Conservation (phyloP, 768 basidiomycete species). For the Lactarius pseudohatsudake region DNA sequence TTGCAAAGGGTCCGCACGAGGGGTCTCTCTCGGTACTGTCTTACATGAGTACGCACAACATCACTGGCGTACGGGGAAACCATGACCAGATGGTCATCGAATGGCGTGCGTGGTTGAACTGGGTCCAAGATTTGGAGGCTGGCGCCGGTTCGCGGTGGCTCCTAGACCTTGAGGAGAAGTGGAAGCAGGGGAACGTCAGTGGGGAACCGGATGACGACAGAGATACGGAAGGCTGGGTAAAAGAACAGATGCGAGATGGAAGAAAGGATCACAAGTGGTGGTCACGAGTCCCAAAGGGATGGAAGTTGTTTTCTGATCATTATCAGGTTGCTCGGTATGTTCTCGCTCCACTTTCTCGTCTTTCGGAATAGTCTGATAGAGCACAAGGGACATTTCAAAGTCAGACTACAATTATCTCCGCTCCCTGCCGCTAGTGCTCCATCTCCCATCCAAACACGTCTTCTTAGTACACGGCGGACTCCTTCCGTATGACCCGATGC, state of each 20-base stretch:
- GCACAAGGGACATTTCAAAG: constrained; percentile 51
- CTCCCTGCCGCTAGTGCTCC: constrained; percentile 69
- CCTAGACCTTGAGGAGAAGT: constrained; percentile 44
- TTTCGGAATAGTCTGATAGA: constrained; percentile 12
- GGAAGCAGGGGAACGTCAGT: constrained; percentile 37
- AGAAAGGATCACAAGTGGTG: constrained; percentile 34
- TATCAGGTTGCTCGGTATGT: constrained; percentile 67
- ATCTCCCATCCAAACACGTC: constrained; percentile 72
- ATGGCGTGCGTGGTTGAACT: constrained; percentile 85
- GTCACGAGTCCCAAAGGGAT: constrained; percentile 45
- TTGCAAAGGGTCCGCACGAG: constrained; percentile 63
- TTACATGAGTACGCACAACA: constrained; percentile 60
- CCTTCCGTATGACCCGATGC: constrained; percentile 66
- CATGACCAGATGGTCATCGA: constrained; percentile 91
- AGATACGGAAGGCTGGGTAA: constrained; percentile 43
- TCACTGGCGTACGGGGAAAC: constrained; percentile 88
- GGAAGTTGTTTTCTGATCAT: constrained; percentile 75
- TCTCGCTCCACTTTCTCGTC: background rate
- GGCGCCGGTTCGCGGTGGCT: constrained; percentile 56
- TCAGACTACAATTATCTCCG: constrained; percentile 70
- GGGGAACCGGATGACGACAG: constrained; percentile 30
- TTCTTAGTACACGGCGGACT: constrained; percentile 85
- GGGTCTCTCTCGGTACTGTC: constrained; percentile 63
- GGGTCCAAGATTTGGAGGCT: constrained; percentile 53
- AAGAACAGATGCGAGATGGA: background rate